Percentiles rank a stretch among this genome's conserved stretches.
Evolutionary conservation across 2,329 filamentous ascomycete species (phyloP).

Genomic region (Beauveria pseudobassiana): DNA sequence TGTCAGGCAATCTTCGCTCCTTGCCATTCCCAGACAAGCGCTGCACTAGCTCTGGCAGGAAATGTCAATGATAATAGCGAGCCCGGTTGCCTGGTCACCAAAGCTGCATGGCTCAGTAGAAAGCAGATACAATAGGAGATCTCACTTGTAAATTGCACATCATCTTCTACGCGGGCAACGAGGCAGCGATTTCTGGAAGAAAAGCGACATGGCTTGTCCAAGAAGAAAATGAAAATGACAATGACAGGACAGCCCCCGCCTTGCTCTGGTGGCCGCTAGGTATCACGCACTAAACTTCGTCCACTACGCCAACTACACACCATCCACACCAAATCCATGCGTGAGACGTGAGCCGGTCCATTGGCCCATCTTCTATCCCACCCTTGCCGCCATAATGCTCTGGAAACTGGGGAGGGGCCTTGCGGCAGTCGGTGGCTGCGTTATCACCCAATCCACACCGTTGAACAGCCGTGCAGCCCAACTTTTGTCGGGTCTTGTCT

Average conservation of each 20-base stretch:
- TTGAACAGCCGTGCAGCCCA: constrained; percentile 8
- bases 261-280: neutral
- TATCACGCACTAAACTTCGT: constrained; percentile 5
- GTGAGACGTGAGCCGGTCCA: neutral
- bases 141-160: neutral
- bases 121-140: neutral
- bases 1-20: neutral
- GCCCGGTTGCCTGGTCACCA: neutral
- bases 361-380: constrained; percentile 4
- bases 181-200: neutral
- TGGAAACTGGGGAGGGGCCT: constrained; percentile 6
- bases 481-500: constrained; percentile 1
- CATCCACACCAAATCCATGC: neutral
- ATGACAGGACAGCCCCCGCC: constrained; percentile 1
- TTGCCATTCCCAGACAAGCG: constrained; percentile 4
- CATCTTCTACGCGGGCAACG: neutral
- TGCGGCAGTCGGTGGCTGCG: constrained; percentile 9
- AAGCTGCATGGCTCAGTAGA: neutral
- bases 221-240: neutral
- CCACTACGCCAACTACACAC: neutral
- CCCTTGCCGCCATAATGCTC: constrained; percentile 8
- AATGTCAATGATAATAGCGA: neutral
- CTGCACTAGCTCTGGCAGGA: neutral
- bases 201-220: neutral
- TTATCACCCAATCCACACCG: constrained; percentile 12